A percentile compares a stretch with the other conserved stretches of the same genome.
Evolutionary conservation across 1,284 basidiomycete species (phyloP).

Genomic region (Anthracocystis walkeri): DNA sequence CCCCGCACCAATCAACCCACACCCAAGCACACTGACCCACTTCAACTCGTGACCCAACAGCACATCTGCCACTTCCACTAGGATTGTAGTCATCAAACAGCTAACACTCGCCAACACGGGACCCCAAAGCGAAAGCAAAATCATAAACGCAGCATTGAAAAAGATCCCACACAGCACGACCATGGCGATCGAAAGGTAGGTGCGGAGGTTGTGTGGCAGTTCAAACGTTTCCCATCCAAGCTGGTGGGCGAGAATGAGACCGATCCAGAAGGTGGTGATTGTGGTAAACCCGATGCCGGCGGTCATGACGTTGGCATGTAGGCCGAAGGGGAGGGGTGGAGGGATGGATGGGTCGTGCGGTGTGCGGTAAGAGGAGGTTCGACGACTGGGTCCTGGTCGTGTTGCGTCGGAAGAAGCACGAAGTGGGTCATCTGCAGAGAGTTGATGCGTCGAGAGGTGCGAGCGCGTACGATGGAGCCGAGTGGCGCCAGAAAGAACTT

Average conservation of each 20-base stretch:
- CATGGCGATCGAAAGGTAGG: constrained; percentile 40
- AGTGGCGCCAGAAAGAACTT: constrained; percentile 50
- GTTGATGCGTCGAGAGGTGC: constrained; percentile 34
- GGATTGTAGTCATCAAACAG: constrained; percentile 65
- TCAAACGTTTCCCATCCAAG: constrained; percentile 61
- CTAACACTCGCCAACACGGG: constrained; percentile 66
- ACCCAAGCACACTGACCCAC: constrained; percentile 60
- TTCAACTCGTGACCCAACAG: constrained; percentile 58
- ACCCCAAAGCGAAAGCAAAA: constrained; percentile 66
- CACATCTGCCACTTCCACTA: constrained; percentile 61
- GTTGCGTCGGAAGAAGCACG: not conserved
- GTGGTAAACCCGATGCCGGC: constrained; percentile 66
- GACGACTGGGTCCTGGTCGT: constrained; percentile 18
- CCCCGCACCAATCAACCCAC: constrained; percentile 59
- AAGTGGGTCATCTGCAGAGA: constrained; percentile 14
- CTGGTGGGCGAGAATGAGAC: constrained; percentile 52
- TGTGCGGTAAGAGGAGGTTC: constrained; percentile 34
- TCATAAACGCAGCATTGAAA: constrained; percentile 67
- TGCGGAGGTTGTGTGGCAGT: constrained; percentile 53
- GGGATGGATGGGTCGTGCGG: constrained; percentile 46
- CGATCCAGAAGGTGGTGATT: constrained; percentile 59
- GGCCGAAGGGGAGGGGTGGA: constrained; percentile 65
- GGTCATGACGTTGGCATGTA: constrained; percentile 68
- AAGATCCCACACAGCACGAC: constrained; percentile 62
- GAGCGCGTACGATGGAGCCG: constrained; percentile 48